Base-by-base conservation (phyloP, 164 flowering plant genomes). In the Umbilicus rupestris region DNA sequence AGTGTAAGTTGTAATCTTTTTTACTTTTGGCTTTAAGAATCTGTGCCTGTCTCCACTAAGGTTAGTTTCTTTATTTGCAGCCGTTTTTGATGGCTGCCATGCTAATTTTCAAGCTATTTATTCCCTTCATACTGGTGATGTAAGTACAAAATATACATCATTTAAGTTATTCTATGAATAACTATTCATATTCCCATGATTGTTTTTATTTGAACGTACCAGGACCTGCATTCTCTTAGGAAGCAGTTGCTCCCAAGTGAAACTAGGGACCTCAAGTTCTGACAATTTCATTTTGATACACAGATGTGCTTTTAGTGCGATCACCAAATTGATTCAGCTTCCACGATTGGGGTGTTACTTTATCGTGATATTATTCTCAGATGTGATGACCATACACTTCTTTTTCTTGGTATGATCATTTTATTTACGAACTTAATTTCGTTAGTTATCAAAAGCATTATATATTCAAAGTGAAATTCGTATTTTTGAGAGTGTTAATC, bases 41-140 rank as follows among this genome's bases (percentile, higher is more conserved):
- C 4, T 66, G 57, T 52, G 42, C 67, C 39, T 63, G 42, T 3
- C 65, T 9, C 65, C 46, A 3, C 67, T 68, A 63, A 71, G 30
- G 20, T 75, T 2, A 3, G 6, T 70, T 72, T 1, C 39, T 65
- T 68, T 67, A 69, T 20, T 73, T 85, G 84, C 97, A 93, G 98
- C 98, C 98, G 19, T 93, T 90, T 80, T 79, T 93, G 73, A 93
- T 93, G 98, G 87, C 98, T 50, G 87, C 92, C 50, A 78, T 93
- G 39, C 96, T 93, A 29, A 80, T 93, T 67, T 90, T 90, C 87
- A 93, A 93, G 83, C 69, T 93, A 70, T 80, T 93, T 71, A 90
- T 93, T 66, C 98, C 97, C 16, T 93, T 93, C 83, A 79, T 90
- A 88, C 94, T 93, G 65, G 97, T 93, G 77, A 86, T 93, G 98